Evolutionary conservation across 805 yeast species (phyloP), one percentile per base, ranked within the genome.

Genomic region (Zygosaccharomyces lentus): DNA sequence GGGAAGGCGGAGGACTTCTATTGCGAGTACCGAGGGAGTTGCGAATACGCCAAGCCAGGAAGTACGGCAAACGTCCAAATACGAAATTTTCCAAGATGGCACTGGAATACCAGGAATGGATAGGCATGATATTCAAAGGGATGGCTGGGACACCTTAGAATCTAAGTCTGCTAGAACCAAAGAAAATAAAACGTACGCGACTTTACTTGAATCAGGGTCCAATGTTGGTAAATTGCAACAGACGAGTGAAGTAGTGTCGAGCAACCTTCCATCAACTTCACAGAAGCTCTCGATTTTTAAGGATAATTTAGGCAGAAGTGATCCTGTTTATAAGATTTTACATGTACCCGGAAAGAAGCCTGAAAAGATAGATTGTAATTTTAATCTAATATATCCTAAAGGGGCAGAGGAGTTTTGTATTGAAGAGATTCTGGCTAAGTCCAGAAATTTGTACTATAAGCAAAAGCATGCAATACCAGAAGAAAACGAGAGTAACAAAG

Each of bases 371-470:
- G 76, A 77, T 54, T 64, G 81, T 43, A 85, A 85, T 58, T 69
- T 83, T 53, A 77, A 78, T 35, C 65, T 84, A 31, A 57, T 84
- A 27, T 76, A 81, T 51, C 75, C 77, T 0, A 46, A 57, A 3
- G 57, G 49, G 17, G 62, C 59, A 0, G 79, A 76, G 35, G 93
- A 84, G 50, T 74, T 67, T 42, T 80, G 84, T 48, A 58, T 83
- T 3, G 77, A 74, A 36, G 96, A 90, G 57, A 62, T 88, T 2
- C 64, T 86, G 37, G 83, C 86, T 0, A 61, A 70, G 34, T 64
- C 74, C 30, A 69, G 80, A 56, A 69, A 71, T 9, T 26, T 63
- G 9, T 56, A 59, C 41, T 23, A 48, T 10, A 49, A 47, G 17
- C 37, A 19, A 27, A 16, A 10, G 9, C 13, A 10, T 29, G 16